Percentiles rank a stretch among this genome's conserved stretches.
Evolutionary conservation across 2,329 filamentous ascomycete species (phyloP).

Genomic region (Penicillium sp.): DNA sequence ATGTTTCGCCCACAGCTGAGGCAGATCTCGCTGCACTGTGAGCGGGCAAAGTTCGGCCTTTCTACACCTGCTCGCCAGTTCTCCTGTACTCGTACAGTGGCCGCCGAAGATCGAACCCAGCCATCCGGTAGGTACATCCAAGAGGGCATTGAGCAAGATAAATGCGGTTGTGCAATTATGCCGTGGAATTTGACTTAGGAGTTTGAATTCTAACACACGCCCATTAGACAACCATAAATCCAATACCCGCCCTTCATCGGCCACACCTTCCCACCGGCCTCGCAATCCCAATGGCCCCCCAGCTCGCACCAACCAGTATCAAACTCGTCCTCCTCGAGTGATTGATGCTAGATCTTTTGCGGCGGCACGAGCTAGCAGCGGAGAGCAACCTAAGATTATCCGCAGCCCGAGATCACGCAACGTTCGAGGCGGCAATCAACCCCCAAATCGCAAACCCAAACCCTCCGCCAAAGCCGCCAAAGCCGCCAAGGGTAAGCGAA

Average conservation of each 20-base stretch:
- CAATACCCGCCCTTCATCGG: constrained; percentile 8
- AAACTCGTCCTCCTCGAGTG: constrained; percentile 26
- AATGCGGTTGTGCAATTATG: not conserved
- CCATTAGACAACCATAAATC: constrained; percentile 4
- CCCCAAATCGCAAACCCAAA: constrained; percentile 23
- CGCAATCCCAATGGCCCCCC: constrained; percentile 19
- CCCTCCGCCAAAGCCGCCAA: constrained; percentile 10
- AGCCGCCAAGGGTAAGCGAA: constrained; percentile 15
- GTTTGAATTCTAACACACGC: not conserved
- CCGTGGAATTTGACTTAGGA: not conserved
- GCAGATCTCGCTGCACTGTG: constrained; percentile 16
- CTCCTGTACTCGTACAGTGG: constrained; percentile 21
- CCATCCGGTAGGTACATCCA: constrained; percentile 26
- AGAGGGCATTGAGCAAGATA: not conserved
- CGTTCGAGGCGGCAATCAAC: constrained; percentile 18
- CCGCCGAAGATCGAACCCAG: constrained; percentile 17
- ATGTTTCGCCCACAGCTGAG: constrained; percentile 32
- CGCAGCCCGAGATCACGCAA: constrained; percentile 28
- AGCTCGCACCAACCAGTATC: constrained; percentile 15
- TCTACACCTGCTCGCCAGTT: constrained; percentile 26
- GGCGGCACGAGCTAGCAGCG: constrained; percentile 26
- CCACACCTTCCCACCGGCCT: constrained; percentile 16
- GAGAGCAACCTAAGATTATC: constrained; percentile 31
- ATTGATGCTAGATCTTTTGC: constrained; percentile 40
- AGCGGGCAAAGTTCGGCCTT: constrained; percentile 14